Conservation (phyloP, 2,329 filamentous ascomycete species). For the Polychaeton citri region DNA sequence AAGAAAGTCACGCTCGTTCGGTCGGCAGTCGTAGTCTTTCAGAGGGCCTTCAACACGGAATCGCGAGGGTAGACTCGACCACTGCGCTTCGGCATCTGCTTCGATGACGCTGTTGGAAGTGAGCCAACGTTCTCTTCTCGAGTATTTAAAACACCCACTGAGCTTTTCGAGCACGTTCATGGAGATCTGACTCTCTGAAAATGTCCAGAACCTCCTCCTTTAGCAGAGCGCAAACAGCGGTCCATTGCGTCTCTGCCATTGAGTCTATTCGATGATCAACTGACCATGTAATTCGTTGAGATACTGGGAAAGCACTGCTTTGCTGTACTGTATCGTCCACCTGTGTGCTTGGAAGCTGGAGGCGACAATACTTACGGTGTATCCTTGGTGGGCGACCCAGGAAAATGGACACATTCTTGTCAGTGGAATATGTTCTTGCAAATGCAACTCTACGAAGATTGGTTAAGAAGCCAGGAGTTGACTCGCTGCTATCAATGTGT, state of each 20-base stretch:
- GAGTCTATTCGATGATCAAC: constrained; percentile 6
- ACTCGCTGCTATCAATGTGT: constrained; percentile 18
- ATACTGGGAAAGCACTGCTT: no score
- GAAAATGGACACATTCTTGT: constrained; percentile 37
- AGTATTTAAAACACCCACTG: no score
- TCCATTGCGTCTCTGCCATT: constrained; percentile 17
- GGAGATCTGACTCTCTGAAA: no score
- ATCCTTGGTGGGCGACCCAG: constrained; percentile 37
- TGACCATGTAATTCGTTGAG: no score
- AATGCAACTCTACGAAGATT: constrained; percentile 30
- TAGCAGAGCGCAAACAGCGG: constrained; percentile 17
- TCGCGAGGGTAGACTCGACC: not conserved
- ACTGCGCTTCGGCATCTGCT: constrained; percentile 10
- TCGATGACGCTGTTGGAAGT: no score
- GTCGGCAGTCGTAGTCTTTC: constrained; percentile 15
- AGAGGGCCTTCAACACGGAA: constrained; percentile 10
- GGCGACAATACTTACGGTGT: constrained; percentile 28
- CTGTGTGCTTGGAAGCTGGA: constrained; percentile 15
- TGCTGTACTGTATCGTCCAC: not conserved
- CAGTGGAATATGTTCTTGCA: constrained; percentile 30
- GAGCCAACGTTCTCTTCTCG: no score
- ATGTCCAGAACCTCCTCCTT: constrained; percentile 24
- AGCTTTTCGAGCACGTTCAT: no score
- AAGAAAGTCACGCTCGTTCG: constrained; percentile 22
- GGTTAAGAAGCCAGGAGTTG: constrained; percentile 26